Conservation (phyloP, 208 protist species). For the Leishmania lainsoni region DNA sequence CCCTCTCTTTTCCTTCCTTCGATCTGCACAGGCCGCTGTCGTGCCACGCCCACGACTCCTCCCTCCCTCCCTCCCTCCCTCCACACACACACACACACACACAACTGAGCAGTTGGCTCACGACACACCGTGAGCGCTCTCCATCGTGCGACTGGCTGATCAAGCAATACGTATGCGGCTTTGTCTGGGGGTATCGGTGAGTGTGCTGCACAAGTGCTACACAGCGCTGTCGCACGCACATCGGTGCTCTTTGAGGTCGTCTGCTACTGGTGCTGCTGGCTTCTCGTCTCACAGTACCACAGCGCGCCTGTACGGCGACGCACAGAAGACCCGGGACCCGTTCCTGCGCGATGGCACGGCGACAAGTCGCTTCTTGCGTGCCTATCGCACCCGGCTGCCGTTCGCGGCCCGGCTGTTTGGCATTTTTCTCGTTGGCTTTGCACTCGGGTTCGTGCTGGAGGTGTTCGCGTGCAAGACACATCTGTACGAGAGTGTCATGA, state of each 20-base stretch:
- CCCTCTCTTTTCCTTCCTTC: too few relatives aligned
- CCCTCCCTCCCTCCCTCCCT: too few relatives aligned
- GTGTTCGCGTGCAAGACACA: slow-evolving; percentile 83
- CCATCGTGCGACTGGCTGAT: too few relatives aligned
- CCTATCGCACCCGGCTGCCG: slow-evolving; percentile 52
- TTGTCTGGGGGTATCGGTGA: background rate
- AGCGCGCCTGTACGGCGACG: slow-evolving; percentile 7
- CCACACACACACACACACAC: too few relatives aligned
- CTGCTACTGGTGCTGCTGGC: background rate
- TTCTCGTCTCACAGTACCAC: background rate
- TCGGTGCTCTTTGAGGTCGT: background rate
- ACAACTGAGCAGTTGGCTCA: background rate
- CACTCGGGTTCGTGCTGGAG: slow-evolving; percentile 61
- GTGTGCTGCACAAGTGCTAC: background rate
- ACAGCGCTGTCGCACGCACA: background rate
- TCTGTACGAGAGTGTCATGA: slow-evolving; percentile 80
- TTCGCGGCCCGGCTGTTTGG: slow-evolving; percentile 61
- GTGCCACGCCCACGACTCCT: too few relatives aligned
- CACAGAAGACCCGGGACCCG: slow-evolving; percentile 30
- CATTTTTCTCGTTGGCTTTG: slow-evolving; percentile 65
- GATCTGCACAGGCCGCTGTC: too few relatives aligned
- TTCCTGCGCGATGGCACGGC: slow-evolving; percentile 64
- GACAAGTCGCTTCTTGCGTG: slow-evolving; percentile 46
- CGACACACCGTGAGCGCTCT: background rate
- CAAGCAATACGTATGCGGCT: background rate